Evolutionary conservation across 306 rosid species (phyloP).

Genomic region (cucumber (Cucumis sativus)): DNA sequence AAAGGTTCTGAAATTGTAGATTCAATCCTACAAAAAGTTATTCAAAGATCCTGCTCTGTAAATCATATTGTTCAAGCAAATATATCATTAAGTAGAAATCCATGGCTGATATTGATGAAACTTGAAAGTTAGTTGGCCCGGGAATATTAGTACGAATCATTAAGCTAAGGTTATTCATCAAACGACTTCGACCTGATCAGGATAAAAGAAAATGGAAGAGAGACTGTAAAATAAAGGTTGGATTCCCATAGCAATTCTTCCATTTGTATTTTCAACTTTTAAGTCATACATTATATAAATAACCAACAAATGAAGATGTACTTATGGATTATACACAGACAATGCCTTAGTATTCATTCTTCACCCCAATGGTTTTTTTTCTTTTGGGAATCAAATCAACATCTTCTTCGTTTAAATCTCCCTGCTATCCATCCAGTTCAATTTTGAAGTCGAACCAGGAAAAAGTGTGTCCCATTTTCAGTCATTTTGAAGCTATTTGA

Average conservation of each 20-base stretch:
- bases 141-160: background rate
- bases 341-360: background rate
- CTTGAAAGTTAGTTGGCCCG: background rate
- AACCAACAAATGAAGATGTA: slow-evolving; percentile 6
- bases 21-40: background rate
- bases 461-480: background rate
- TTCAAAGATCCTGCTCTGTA: background rate
- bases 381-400: no score
- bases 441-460: background rate
- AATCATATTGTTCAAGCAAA: background rate
- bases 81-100: background rate
- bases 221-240: background rate
- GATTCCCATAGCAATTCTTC: background rate
- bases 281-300: background rate
- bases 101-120: background rate
- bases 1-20: background rate
- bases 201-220: background rate
- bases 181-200: no score
- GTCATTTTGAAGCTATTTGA: slow-evolving; percentile 37
- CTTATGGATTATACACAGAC: background rate
- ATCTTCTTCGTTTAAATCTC: background rate
- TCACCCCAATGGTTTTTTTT: no score
- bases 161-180: background rate
- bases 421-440: background rate
- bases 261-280: background rate